Base-by-base conservation (phyloP, 2,329 filamentous ascomycete genomes). In the Incumbomyces delicatus region DNA sequence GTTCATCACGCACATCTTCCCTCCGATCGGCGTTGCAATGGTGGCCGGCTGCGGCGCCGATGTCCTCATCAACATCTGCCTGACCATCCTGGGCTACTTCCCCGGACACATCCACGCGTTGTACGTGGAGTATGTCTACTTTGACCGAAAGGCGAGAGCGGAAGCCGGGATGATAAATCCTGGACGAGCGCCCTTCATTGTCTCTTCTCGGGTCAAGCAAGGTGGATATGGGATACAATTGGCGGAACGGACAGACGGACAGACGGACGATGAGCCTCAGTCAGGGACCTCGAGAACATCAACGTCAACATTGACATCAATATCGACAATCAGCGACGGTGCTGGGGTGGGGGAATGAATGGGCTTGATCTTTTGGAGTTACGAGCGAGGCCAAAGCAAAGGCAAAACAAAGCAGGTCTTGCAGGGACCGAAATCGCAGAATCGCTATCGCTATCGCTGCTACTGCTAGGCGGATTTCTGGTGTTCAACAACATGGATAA, bases 21-120 rank as follows among this genome's bases (percentile, higher is more conserved):
- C 88, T 47, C 88, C 88, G 63, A 71, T 95, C 50, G 88, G 88
- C 72, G 88, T 95, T 64, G 90, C 94, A 77, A 83, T 95, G 59
- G 87, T 95, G 80, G 81, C 83, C 57, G 88, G 88, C 61, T 94
- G 88, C 71, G 83, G 82, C 62, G 79, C 81, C 55, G 86, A 94
- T 64, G 74, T 95, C 61, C 74, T 90, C 68, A 90, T 95, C 78
- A 94, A 94, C 81, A 85, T 94, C 68, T 76, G 87, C 61, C 72
- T 94, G 68, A 94, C 87, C 58, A 77, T 86, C 58, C 74, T 87
- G 57, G 80, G 78, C 64, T 82, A 79, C 67, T 75, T 89, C 60
- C 83, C 83, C 0, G 55, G 55, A 29, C 55, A 56, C 46, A 55
- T 57, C 46, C 55, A 57, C 44, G 53, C 55, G 3, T 58, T 58